These are phyloP conservation scores for Porphyrellus cyaneotinctus DNA, from an alignment of 768 basidiomycete genomes.

Conservation along the genomic window DNA sequence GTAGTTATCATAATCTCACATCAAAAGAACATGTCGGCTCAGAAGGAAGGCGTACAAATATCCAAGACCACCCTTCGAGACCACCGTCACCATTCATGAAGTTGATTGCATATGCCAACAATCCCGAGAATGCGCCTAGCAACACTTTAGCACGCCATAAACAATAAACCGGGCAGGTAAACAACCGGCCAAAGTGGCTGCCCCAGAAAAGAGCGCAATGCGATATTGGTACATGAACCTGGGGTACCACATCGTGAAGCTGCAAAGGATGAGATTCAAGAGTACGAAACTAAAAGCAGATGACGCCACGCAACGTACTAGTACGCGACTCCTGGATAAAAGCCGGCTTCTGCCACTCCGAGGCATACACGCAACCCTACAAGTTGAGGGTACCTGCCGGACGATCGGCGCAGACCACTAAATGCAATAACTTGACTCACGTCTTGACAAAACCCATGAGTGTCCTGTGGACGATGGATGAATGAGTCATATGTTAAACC, in stretches of 20 bases:
- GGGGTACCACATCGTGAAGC: slow-evolving; percentile 5
- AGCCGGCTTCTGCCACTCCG: slow-evolving; percentile 1
- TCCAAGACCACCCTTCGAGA: slow-evolving; percentile 5
- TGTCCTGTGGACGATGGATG: background rate
- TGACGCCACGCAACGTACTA: background rate
- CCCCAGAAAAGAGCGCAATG: slow-evolving; percentile 3
- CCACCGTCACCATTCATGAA: slow-evolving; percentile 1
- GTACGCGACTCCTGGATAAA: slow-evolving; percentile 1
- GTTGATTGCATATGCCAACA: slow-evolving; percentile 3
- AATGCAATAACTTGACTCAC: background rate
- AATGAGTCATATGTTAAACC: background rate
- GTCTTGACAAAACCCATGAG: slow-evolving; percentile 2
- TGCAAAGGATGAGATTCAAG: background rate
- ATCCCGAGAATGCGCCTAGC: slow-evolving; percentile 1
- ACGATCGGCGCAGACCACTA: background rate
- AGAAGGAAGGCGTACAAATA: background rate
- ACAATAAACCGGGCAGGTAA: background rate
- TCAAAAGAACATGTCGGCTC: background rate
- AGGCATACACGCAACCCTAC: background rate
- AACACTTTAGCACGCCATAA: background rate
- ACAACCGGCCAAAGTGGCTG: slow-evolving; percentile 1
- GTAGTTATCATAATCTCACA: background rate
- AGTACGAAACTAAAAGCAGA: too few species aligned
- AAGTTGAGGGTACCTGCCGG: slow-evolving; percentile 1
- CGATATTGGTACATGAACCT: slow-evolving; percentile 5